Conservation (phyloP, 176 grass and related monocot species). For the Avena insularis region DNA sequence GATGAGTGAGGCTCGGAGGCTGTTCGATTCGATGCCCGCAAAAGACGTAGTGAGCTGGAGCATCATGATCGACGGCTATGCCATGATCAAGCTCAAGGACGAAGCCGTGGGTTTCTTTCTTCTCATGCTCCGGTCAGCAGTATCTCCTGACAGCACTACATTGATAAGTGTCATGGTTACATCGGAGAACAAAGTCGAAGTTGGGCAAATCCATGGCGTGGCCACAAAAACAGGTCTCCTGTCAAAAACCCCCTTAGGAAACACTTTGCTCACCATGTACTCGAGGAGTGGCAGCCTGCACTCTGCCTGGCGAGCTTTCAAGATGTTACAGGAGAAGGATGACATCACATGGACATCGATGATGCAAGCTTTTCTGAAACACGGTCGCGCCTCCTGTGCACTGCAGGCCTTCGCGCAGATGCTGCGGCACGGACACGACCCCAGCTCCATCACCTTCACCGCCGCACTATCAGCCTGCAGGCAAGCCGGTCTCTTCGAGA, state of each 20-base stretch:
- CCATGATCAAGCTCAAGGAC: slow-evolving; percentile 12
- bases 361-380: slow-evolving; percentile 73
- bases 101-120: slow-evolving; percentile 20
- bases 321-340: slow-evolving; percentile 53
- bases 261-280: slow-evolving; percentile 69
- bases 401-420: slow-evolving; percentile 59
- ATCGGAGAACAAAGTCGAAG: slow-evolving; percentile 36
- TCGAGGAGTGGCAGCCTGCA: slow-evolving; percentile 70
- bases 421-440: slow-evolving; percentile 51
- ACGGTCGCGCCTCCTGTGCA: slow-evolving; percentile 53
- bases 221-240: slow-evolving; percentile 45
- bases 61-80: slow-evolving; percentile 51
- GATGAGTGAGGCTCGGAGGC: slow-evolving; percentile 43
- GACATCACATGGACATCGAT: slow-evolving; percentile 71
- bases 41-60: slow-evolving; percentile 71
- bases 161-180: slow-evolving; percentile 32
- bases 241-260: slow-evolving; percentile 54
- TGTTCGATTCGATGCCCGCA: slow-evolving; percentile 60
- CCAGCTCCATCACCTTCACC: slow-evolving; percentile 72
- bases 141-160: slow-evolving; percentile 39
- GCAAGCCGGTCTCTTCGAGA: slow-evolving; percentile 59
- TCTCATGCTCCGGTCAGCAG: slow-evolving; percentile 39
- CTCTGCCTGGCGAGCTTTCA: slow-evolving; percentile 55
- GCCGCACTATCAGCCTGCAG: slow-evolving; percentile 74
- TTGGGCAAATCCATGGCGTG: slow-evolving; percentile 61